These are phyloP conservation scores for Kwoniella mangroviensis DNA, from an alignment of 768 basidiomycete genomes.

Conservation along the genomic window DNA sequence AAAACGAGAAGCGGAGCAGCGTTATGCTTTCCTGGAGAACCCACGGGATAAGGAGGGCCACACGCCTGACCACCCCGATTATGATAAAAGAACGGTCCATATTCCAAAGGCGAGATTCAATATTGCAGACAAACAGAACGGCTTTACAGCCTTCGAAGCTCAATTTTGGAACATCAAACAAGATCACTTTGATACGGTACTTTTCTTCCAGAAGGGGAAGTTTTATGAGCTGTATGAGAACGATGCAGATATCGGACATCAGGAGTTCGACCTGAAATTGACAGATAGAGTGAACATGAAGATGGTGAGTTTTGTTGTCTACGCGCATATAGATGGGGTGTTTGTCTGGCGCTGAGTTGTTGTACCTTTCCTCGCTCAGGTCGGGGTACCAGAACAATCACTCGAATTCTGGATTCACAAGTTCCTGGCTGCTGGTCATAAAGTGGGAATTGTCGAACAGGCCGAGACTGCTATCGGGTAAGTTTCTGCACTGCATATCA, in stretches of 20 bases:
- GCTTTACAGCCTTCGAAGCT: constrained; percentile 88
- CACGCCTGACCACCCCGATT: constrained; percentile 77
- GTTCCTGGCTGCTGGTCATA: constrained; percentile 57
- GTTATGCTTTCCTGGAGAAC: constrained; percentile 75
- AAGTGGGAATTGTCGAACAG: constrained; percentile 90
- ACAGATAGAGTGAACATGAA: constrained; percentile 92
- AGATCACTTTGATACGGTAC: constrained; percentile 92
- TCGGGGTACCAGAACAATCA: constrained; percentile 90
- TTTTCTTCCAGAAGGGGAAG: constrained; percentile 97
- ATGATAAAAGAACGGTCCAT: constrained; percentile 85
- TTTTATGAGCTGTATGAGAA: constrained; percentile 79
- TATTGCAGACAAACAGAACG: constrained; percentile 76
- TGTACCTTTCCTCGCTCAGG: constrained; percentile 60
- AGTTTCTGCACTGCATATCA: constrained; percentile 19
- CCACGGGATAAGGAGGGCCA: constrained; percentile 79
- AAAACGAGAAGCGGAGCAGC: constrained; percentile 77
- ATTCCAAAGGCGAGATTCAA: constrained; percentile 78
- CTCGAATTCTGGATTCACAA: constrained; percentile 72
- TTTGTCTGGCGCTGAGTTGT: too few species aligned
- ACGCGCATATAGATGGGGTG: neutral
- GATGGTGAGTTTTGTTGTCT: constrained; percentile 68
- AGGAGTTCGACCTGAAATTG: constrained; percentile 88
- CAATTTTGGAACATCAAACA: constrained; percentile 91
- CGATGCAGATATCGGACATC: constrained; percentile 87
- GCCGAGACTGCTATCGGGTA: constrained; percentile 89